Base-by-base conservation (phyloP, 768 basidiomycete genomes). In the Suillus paluster region DNA sequence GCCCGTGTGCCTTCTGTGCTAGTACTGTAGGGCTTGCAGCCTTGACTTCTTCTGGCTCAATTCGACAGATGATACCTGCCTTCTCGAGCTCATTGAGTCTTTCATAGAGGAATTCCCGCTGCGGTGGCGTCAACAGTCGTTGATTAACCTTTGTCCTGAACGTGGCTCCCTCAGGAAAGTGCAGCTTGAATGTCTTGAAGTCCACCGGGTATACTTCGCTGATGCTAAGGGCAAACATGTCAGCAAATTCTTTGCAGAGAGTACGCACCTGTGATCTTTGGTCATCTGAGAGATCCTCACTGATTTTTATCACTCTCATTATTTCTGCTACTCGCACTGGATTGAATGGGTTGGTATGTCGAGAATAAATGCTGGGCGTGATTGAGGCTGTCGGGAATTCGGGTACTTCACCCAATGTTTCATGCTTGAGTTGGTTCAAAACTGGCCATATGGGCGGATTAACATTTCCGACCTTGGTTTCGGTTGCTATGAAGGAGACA, bases 151-250 rank as follows among this genome's bases (percentile, higher is more conserved):
- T 54, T 19, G 34, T 59, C 4, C 2, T 34, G 41, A 56, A 59
- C 1, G 5, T 56, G 4, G 33, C 34, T 0, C 55, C 52, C 4
- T 42, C 30, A 0, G 46, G 46, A 4, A 64, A 30, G 4, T 56
- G 58, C 2, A 56, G 52, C 5, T 63, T 54, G 15, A 53, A 34
- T 3, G 19, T n/a, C 36, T 25, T 53, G n/a, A 38, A 38, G 3
- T 27, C 39, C 0, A 81, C 74, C 0, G 66, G 63, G 0, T 42
- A 52, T 3, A 83, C 81, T 60, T 83, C 77, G 21, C 72, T 71
- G 5, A 82, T 61, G 0, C 75, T 71, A 3, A 81, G 64, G 1
- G 79, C 78, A 58, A 80, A 83, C 21, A 73, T 67, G 60, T 82
- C 79, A 0, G 81, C 78, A 57, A 70, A 80, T 38, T 74, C 60